Evolutionary conservation across 805 yeast species (phyloP).

Genomic region (Schwanniomyces pseudopolymorphus): DNA sequence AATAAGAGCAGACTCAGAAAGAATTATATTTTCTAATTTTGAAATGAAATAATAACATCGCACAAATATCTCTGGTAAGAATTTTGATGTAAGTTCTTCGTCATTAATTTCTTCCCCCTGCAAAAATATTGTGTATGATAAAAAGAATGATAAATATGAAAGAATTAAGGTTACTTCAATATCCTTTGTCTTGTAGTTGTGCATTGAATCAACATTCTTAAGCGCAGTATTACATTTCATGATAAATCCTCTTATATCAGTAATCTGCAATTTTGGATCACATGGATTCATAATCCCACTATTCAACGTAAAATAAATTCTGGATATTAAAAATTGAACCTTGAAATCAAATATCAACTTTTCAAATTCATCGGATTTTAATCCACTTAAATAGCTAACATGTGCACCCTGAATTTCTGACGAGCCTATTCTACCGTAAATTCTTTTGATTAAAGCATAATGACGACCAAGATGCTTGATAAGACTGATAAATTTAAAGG

Average conservation of each 20-base stretch:
- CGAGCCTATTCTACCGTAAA: slow-evolving; percentile 21
- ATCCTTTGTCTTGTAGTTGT: slow-evolving; percentile 10
- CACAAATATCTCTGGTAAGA: background rate
- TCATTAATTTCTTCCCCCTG: slow-evolving; percentile 31
- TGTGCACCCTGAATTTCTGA: slow-evolving; percentile 22
- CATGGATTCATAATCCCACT: slow-evolving; percentile 19
- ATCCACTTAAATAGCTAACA: slow-evolving; percentile 15
- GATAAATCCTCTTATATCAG: slow-evolving; percentile 20
- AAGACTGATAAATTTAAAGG: slow-evolving; percentile 23
- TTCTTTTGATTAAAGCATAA: slow-evolving; percentile 14
- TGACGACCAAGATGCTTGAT: slow-evolving; percentile 19
- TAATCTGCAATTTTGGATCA: slow-evolving; percentile 18
- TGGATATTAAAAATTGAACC: slow-evolving; percentile 29
- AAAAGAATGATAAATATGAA: slow-evolving; percentile 26
- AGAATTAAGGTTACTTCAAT: slow-evolving; percentile 22
- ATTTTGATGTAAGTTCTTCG: background rate
- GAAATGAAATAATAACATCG: background rate
- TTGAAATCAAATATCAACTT: slow-evolving; percentile 19
- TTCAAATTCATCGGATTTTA: slow-evolving; percentile 13
- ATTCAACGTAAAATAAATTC: slow-evolving; percentile 18
- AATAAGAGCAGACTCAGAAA: background rate
- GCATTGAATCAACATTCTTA: slow-evolving; percentile 15
- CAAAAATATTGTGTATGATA: slow-evolving; percentile 28
- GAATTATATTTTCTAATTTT: slow-evolving; percentile 4
- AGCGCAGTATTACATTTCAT: slow-evolving; percentile 25